Evolutionary conservation across 495 filamentous ascomycete species (phyloP), one percentile per base, ranked within the genome.

Genomic region (Xylaria longipes): DNA sequence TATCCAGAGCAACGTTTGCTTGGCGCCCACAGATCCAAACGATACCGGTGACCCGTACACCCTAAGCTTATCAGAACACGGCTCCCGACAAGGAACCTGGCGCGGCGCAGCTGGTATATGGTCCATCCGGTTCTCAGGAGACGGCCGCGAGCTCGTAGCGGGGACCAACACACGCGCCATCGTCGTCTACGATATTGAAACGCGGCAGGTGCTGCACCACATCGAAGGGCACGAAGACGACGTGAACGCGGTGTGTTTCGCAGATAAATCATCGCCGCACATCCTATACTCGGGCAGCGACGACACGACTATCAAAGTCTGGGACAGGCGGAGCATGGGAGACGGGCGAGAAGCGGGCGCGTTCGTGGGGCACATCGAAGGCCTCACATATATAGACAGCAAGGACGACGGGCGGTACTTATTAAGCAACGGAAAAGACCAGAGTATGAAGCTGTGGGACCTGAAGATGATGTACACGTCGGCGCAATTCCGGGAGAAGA

Each of bases 381-480:
- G 96, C 17, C 77, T 99, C 3, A 99, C 96, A 0, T 98, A 97
- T 75, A 91, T 99, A 68, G 95, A 98, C 80, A 95, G 91, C 82
- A 99, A 98, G 81, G 94, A 94, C 62, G 96, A 99, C 77, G 96
- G 96, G 11, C 88, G 96, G 52, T 99, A 97, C 76, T 91, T 98
- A 11, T 86, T 99, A 8, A 95, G 92, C 71, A 99, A 99, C 72
- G 92, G 88, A 69, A 99, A 99, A 76, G 96, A 99, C 75, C 96
- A 99, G 80, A 93, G 89, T 41, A 97, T 97, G 91, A 99, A 98
- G 82, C 87, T 99, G 5, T 99, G 96, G 96, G 96, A 99, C 82
- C 82, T 99, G 58, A 86, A 97, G 74, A 89, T 84, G 83, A 93
- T 93, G 87, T 92, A 93, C 87, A 89, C 88, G 27, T 90, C 89